These are phyloP conservation scores for Pistacia integerrima DNA, from an alignment of 345 rosid species.

Conservation along the genomic window DNA sequence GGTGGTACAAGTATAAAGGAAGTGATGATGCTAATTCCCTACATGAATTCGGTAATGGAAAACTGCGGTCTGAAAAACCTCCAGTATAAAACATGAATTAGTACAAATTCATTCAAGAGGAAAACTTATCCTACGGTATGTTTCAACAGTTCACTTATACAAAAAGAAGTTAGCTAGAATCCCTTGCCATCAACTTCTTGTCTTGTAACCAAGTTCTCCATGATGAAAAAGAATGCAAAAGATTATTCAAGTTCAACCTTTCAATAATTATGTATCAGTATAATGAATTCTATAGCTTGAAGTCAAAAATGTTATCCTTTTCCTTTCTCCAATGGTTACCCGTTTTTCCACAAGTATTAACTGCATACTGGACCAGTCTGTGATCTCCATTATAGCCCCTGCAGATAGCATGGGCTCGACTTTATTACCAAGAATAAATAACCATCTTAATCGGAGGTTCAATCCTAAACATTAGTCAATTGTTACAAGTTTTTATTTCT, in stretches of 20 bases:
- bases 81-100: background rate
- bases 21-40: background rate
- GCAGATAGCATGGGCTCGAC: too few relatives aligned
- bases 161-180: background rate
- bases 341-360: too few relatives aligned
- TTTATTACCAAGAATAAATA: too few relatives aligned
- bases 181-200: background rate
- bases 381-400: too few relatives aligned
- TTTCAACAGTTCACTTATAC: background rate
- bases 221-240: background rate
- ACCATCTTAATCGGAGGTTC: too few relatives aligned
- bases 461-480: too few relatives aligned
- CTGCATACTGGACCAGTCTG: too few relatives aligned
- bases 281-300: too few relatives aligned
- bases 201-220: background rate
- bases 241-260: background rate
- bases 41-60: slow-evolving; percentile 9
- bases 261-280: background rate
- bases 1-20: slow-evolving; percentile 44
- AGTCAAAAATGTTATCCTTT: too few relatives aligned
- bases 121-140: too few relatives aligned
- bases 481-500: too few relatives aligned
- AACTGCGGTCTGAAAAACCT: slow-evolving; percentile 7
- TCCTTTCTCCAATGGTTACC: too few relatives aligned
- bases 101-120: background rate